Conservation (phyloP, 2,329 filamentous ascomycete genomes). For the Peltaster fructicola region DNA sequence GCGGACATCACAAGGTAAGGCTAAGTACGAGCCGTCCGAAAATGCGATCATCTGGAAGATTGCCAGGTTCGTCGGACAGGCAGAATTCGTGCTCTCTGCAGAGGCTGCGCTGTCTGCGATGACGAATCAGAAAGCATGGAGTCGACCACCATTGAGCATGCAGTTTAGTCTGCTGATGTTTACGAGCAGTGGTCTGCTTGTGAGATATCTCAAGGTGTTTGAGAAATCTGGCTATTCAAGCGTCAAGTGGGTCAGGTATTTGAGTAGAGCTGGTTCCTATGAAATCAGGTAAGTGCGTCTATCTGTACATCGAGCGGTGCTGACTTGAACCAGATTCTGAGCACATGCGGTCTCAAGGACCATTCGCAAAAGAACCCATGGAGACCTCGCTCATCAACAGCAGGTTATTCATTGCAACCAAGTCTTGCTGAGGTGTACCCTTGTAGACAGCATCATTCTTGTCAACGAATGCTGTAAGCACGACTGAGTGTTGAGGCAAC, state of each 20-base stretch:
- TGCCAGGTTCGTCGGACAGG: constrained; percentile 92
- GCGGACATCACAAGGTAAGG: constrained; percentile 86
- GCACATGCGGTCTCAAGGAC: background rate
- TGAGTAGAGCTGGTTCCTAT: constrained; percentile 95
- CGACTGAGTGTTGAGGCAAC: too few species aligned
- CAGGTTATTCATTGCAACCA: background rate
- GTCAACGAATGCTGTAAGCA: background rate
- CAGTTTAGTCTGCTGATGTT: constrained; percentile 96
- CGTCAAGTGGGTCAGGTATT: constrained; percentile 98
- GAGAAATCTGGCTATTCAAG: constrained; percentile 98
- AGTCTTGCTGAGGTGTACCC: background rate
- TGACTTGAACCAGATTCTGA: constrained; percentile 8
- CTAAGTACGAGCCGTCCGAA: constrained; percentile 94
- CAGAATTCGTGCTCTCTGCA: constrained; percentile 84
- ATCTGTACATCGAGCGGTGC: background rate
- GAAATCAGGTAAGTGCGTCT: constrained; percentile 56
- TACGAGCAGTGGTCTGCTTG: constrained; percentile 79
- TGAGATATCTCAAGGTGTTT: constrained; percentile 94
- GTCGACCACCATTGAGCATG: constrained; percentile 74
- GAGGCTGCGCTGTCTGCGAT: constrained; percentile 88
- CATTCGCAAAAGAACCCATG: too few species aligned
- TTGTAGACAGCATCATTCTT: background rate
- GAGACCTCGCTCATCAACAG: background rate
- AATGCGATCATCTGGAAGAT: constrained; percentile 99
- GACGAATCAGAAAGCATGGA: constrained; percentile 98